Evolutionary conservation across 805 yeast species (phyloP), one percentile per base, ranked within the genome.

Genomic region (Wickerhamomyces chambardii): DNA sequence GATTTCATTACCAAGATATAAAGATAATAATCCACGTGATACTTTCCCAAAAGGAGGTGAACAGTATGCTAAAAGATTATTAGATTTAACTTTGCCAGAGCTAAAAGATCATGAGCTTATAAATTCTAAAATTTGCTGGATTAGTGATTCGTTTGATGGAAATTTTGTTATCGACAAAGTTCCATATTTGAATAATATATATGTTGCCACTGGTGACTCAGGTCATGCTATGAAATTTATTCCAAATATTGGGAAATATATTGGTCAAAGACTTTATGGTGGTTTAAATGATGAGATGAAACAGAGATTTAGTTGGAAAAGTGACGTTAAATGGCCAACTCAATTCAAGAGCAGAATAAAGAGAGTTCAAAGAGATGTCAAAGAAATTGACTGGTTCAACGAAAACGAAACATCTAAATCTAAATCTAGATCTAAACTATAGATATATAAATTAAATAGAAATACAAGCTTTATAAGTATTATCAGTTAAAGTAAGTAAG

Each of bases 171-270:
- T 68, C 17, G 68, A 66, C 40, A 38, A 38, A 19, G 53, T 61
- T 17, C 73, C 73, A 2, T 43, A 44, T 2, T 40, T 41, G 15
- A 29, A 36, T 1, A 58, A 56, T 19, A 49, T 64, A 2, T 56
- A 40, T 34, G 61, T 68, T n/a, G 71, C 70, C 0, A 54, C 67
- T 10, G 75, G 75, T 15, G 73, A 68, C 43, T 60, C 72, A 4
- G 70, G 73, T 8, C 73, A 68, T 46, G 70, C 58, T 5, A 68
- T 59, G 48, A 68, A 68, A 45, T 63, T 63, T 31, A 42, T 68
- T 36, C 75, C 75, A 14, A 61, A 55, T 30, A 64, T 68, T 33
- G 73, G 75, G 1, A 57, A 55, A 35, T 68, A 68, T 40, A 64
- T 68, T 15, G 35, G 39, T 4, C 48, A 47, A n/a, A 55, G 47